Conservation (phyloP, 2,329 filamentous ascomycete genomes). For the Fusarium proliferatum region DNA sequence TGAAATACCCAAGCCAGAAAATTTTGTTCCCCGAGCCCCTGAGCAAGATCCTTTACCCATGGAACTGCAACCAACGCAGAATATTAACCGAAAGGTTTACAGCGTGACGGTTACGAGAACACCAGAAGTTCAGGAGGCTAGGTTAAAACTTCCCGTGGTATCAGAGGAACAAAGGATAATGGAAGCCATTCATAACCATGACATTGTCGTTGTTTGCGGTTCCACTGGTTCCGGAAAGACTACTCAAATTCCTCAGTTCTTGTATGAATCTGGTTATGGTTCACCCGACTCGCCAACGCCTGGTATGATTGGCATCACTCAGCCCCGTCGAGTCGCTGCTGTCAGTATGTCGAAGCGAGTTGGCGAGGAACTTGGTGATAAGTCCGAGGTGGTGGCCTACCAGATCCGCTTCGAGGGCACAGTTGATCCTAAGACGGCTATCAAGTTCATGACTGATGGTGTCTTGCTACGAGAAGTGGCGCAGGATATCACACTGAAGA, state of each 20-base stretch:
- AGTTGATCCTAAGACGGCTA: slow-evolving; percentile 80
- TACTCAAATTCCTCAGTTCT: slow-evolving; percentile 95
- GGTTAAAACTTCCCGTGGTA: slow-evolving; percentile 87
- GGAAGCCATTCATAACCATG: slow-evolving; percentile 94
- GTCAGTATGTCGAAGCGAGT: slow-evolving; percentile 98
- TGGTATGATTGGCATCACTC: slow-evolving; percentile 94
- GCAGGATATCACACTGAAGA: slow-evolving; percentile 85
- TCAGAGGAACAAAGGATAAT: slow-evolving; percentile 97
- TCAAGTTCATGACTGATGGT: slow-evolving; percentile 99
- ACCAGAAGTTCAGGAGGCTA: slow-evolving; percentile 79
- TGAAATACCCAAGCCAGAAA: slow-evolving; percentile 66
- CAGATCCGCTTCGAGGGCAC: slow-evolving; percentile 96
- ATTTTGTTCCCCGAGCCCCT: slow-evolving; percentile 73
- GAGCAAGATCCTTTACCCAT: slow-evolving; percentile 78
- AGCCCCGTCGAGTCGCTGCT: slow-evolving; percentile 92
- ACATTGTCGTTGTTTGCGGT: slow-evolving; percentile 91
- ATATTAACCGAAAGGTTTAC: slow-evolving; percentile 76
- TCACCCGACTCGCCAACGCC: slow-evolving; percentile 80
- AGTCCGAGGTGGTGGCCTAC: slow-evolving; percentile 84
- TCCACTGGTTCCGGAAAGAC: slow-evolving; percentile 98
- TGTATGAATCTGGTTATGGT: slow-evolving; percentile 94
- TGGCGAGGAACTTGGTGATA: slow-evolving; percentile 82
- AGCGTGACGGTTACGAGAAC: slow-evolving; percentile 77
- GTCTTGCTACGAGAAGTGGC: slow-evolving; percentile 91
- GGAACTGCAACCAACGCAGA: slow-evolving; percentile 71